Percentiles rank a stretch among this genome's conserved stretches.
Conservation (phyloP, 495 filamentous ascomycete genomes). For the Lichina pygmaea region DNA sequence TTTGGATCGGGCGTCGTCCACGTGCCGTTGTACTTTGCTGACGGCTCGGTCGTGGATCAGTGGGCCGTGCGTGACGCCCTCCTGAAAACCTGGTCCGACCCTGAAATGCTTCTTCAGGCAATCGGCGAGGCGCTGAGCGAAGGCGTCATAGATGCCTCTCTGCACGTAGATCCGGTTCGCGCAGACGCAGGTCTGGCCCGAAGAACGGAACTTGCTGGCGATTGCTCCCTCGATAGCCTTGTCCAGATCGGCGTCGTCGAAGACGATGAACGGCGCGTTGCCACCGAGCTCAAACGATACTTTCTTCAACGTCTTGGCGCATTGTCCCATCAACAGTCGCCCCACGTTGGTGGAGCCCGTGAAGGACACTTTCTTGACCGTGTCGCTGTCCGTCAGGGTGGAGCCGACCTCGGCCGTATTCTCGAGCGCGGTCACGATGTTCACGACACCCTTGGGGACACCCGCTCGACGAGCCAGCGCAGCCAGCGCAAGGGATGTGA, state of each 20-base stretch:
- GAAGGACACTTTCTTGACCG: slow-evolving; percentile 66
- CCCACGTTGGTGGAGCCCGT: slow-evolving; percentile 75
- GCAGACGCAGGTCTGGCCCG: slow-evolving; percentile 77
- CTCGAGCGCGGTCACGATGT: slow-evolving; percentile 43
- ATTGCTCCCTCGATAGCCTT: slow-evolving; percentile 50
- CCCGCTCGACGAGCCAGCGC: slow-evolving; percentile 64
- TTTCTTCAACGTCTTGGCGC: slow-evolving; percentile 58
- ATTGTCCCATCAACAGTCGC: slow-evolving; percentile 67
- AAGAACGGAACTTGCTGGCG: slow-evolving; percentile 58
- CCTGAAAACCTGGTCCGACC: slow-evolving; percentile 48
- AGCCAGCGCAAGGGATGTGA: slow-evolving; percentile 56
- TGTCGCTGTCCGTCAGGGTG: slow-evolving; percentile 39
- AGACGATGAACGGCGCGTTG: slow-evolving; percentile 84
- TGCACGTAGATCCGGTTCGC: slow-evolving; percentile 75
- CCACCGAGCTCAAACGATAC: slow-evolving; percentile 70
- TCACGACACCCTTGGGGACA: slow-evolving; percentile 63
- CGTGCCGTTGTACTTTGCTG: slow-evolving; percentile 50
- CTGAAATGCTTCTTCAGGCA: slow-evolving; percentile 45
- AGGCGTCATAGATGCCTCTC: slow-evolving; percentile 49
- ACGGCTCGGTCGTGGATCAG: slow-evolving; percentile 55
- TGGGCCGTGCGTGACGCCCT: slow-evolving; percentile 51
- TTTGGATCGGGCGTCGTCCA: slow-evolving; percentile 47
- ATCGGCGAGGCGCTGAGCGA: slow-evolving; percentile 38
- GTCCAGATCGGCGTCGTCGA: slow-evolving; percentile 69
- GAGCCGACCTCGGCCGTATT: slow-evolving; percentile 53